Percentiles rank a stretch among this genome's conserved stretches.
These are phyloP conservation scores for Saccharomyces pastorianus DNA, from an alignment of 1,139 yeast genomes.

Conservation along the genomic window DNA sequence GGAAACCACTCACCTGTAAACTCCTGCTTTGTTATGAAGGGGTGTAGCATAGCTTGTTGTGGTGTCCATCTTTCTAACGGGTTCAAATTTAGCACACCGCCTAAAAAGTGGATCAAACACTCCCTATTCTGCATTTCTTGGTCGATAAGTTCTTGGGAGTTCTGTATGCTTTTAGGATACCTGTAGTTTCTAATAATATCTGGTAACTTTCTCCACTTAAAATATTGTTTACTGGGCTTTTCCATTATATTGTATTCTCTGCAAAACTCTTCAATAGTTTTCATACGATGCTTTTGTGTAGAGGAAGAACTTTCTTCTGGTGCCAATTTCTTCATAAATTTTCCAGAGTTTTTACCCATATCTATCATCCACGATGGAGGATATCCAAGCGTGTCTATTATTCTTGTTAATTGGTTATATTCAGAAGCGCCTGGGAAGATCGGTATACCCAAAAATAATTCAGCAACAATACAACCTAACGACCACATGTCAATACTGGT, in stretches of 20 bases:
- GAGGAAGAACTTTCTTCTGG: conserved; percentile 33
- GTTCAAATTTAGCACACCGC: conserved; percentile 70
- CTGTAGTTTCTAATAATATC: conserved; percentile 74
- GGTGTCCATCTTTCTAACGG: conserved; percentile 96
- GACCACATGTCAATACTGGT: conserved; percentile 98
- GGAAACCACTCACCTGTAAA: conserved; percentile 43
- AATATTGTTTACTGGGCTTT: conserved; percentile 77
- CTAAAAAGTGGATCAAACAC: conserved; percentile 67
- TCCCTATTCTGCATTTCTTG: conserved; percentile 67
- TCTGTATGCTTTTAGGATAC: conserved; percentile 66
- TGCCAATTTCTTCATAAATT: conserved; percentile 50
- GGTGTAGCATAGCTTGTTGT: conserved; percentile 88
- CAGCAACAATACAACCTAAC: conserved; percentile 92
- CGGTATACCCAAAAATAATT: conserved; percentile 85
- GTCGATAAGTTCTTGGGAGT: conserved; percentile 50
- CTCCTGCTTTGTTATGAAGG: conserved; percentile 58
- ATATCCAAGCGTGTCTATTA: conserved; percentile 70
- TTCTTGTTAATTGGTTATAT: conserved; percentile 79
- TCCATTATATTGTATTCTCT: conserved; percentile 52
- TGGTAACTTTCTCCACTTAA: conserved; percentile 60
- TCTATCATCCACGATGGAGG: conserved; percentile 97
- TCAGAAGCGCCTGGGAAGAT: conserved; percentile 93
- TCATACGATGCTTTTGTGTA: conserved; percentile 40
- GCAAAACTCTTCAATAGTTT: conserved; percentile 53
- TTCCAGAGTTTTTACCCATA: conserved; percentile 76